These are phyloP conservation scores for Delonix regia DNA, from an alignment of 306 rosid species.

Conservation along the genomic window DNA sequence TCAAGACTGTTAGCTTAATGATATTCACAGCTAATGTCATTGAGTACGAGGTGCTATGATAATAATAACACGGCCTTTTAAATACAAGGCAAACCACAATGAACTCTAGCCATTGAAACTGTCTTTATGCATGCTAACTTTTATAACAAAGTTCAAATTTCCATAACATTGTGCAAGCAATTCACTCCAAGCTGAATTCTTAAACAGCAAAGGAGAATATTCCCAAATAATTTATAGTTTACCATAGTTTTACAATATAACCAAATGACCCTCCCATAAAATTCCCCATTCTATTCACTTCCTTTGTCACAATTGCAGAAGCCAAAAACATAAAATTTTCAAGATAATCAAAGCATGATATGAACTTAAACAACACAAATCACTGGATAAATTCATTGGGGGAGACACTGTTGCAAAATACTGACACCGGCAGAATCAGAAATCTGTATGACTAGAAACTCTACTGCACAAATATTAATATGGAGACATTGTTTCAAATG, in stretches of 20 bases:
- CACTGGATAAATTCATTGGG: background rate
- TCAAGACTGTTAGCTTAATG: background rate
- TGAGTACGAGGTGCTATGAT: background rate
- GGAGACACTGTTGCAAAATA: background rate
- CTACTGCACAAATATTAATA: background rate
- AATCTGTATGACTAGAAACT: background rate
- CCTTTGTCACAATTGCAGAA: background rate
- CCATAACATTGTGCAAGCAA: background rate
- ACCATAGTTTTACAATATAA: background rate
- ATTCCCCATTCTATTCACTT: background rate
- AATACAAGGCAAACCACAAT: background rate
- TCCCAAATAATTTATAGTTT: background rate
- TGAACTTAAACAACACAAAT: background rate
- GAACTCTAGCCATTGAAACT: background rate
- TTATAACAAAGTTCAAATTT: background rate
- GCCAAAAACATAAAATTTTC: background rate
- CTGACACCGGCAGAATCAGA: background rate
- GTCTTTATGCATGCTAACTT: background rate
- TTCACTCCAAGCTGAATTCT: background rate
- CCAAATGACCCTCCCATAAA: background rate
- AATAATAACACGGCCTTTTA: background rate
- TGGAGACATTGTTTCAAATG: background rate
- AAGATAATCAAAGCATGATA: background rate
- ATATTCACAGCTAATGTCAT: background rate
- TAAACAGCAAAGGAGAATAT: background rate